These are phyloP conservation scores for Vanrija humicola DNA, from an alignment of 1,284 basidiomycete species.

Conservation along the genomic window DNA sequence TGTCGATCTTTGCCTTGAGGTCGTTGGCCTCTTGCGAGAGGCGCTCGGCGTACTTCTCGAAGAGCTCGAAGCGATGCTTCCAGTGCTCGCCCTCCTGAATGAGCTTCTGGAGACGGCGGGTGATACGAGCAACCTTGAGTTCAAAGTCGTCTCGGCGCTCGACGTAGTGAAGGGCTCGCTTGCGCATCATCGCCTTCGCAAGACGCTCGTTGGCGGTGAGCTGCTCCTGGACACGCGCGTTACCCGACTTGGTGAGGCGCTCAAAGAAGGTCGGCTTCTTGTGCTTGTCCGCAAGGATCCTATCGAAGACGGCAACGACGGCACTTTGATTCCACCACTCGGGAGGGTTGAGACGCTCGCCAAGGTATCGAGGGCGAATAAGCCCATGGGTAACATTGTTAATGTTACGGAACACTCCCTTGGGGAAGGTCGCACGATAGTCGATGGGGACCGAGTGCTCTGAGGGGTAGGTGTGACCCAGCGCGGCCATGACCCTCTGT, in stretches of 20 bases:
- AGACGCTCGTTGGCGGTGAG: slow-evolving; percentile 73
- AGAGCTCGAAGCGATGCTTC: slow-evolving; percentile 51
- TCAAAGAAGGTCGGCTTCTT: slow-evolving; percentile 86
- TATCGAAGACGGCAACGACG: slow-evolving; percentile 83
- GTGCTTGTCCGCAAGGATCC: slow-evolving; percentile 79
- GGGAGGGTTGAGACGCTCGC: slow-evolving; percentile 68
- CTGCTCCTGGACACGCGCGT: slow-evolving; percentile 68
- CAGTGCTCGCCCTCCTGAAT: slow-evolving; percentile 52
- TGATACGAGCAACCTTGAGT: slow-evolving; percentile 58
- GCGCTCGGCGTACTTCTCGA: slow-evolving; percentile 51
- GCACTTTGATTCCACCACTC: slow-evolving; percentile 89
- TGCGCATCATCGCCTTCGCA: slow-evolving; percentile 75
- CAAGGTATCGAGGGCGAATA: slow-evolving; percentile 32
- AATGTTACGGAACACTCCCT: slow-evolving; percentile 57
- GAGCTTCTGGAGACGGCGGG: slow-evolving; percentile 48
- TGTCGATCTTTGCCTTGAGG: slow-evolving; percentile 49
- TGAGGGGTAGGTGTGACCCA: slow-evolving; percentile 57
- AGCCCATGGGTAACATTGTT: slow-evolving; percentile 31
- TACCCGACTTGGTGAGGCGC: slow-evolving; percentile 64
- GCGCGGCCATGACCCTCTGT: slow-evolving; percentile 67
- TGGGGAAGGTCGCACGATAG: slow-evolving; percentile 92
- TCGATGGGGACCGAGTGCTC: slow-evolving; percentile 54
- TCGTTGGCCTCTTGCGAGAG: slow-evolving; percentile 50
- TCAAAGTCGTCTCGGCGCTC: slow-evolving; percentile 87
- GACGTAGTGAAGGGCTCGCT: slow-evolving; percentile 64